Percentiles rank a stretch among this genome's conserved stretches.
Evolutionary conservation across 148 eudicot species (phyloP).

Genomic region (Rhododendron williamsianum): DNA sequence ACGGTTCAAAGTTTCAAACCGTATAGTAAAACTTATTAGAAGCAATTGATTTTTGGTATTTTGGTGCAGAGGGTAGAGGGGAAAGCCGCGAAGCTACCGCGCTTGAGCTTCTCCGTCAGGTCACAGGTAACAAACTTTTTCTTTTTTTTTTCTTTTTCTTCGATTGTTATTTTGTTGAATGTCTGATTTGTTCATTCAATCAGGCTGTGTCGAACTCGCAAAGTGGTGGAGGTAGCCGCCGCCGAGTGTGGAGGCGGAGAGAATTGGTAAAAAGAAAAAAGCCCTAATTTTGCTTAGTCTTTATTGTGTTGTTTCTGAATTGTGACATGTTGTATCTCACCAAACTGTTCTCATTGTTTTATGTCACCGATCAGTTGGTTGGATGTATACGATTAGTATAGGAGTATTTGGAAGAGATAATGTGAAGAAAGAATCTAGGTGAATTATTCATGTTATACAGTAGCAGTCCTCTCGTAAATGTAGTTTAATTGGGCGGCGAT

Average conservation of each 20-base stretch:
- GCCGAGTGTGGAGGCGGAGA: conserved; percentile 85
- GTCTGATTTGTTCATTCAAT: neutral
- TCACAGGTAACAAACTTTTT: conserved; percentile 37
- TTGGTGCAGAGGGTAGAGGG: conserved; percentile 30
- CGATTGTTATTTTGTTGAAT: neutral
- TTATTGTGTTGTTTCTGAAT: neutral
- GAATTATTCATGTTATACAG: neutral
- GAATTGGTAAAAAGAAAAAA: conserved; percentile 45
- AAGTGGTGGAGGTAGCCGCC: conserved; percentile 31
- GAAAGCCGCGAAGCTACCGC: conserved; percentile 12
- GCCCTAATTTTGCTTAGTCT: neutral
- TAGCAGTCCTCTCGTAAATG: neutral
- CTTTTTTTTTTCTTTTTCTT: neutral
- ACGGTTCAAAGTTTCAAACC: neutral
- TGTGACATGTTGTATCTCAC: neutral
- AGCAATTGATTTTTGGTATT: neutral
- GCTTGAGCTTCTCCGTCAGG: conserved; percentile 19
- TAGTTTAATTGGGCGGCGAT: neutral
- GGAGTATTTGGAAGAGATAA: neutral
- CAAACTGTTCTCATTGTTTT: neutral
- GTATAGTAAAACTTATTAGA: neutral
- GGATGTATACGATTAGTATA: neutral
- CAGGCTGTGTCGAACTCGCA: conserved; percentile 38
- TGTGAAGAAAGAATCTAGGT: neutral
- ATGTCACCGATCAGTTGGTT: neutral